Conservation (phyloP, 805 yeast species). For the Kockiozyma suomiensis region DNA sequence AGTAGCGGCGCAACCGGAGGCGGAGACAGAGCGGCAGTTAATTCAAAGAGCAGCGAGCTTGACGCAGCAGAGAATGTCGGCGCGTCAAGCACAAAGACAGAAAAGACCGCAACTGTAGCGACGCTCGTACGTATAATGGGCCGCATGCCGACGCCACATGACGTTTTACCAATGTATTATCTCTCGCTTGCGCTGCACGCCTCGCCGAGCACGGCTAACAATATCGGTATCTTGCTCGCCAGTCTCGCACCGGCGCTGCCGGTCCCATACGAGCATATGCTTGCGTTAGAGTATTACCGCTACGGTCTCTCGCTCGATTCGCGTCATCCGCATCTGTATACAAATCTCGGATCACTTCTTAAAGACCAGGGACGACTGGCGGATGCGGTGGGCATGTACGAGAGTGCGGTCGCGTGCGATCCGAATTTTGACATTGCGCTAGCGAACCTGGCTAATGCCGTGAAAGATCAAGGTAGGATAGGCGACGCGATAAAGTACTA, state of each 20-base stretch:
- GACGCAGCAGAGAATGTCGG: constrained; percentile 3
- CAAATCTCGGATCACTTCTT: constrained; percentile 41
- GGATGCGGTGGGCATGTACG: constrained; percentile 40
- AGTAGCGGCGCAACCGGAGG: constrained; percentile 15
- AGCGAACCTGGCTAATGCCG: constrained; percentile 42
- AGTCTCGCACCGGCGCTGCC: constrained; percentile 32
- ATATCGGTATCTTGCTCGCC: constrained; percentile 42
- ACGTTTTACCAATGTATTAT: constrained; percentile 39
- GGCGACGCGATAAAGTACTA: constrained; percentile 40
- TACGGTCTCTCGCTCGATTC: constrained; percentile 41
- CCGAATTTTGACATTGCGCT: constrained; percentile 41
- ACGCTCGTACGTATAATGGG: constrained; percentile 36
- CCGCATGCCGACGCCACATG: constrained; percentile 36
- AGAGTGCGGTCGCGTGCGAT: constrained; percentile 40
- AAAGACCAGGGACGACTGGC: constrained; percentile 40
- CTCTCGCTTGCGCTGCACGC: constrained; percentile 40
- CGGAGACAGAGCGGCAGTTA: not conserved
- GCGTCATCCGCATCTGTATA: constrained; percentile 43
- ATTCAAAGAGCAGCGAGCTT: not conserved
- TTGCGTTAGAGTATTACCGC: constrained; percentile 40
- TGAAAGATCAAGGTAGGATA: constrained; percentile 41
- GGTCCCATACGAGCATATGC: constrained; percentile 25
- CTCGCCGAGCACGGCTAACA: constrained; percentile 42
- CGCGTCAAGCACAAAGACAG: not conserved
- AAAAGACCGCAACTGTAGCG: constrained; percentile 17